Base-by-base conservation (phyloP, 345 rosid genomes). In the Isatis tinctoria region DNA sequence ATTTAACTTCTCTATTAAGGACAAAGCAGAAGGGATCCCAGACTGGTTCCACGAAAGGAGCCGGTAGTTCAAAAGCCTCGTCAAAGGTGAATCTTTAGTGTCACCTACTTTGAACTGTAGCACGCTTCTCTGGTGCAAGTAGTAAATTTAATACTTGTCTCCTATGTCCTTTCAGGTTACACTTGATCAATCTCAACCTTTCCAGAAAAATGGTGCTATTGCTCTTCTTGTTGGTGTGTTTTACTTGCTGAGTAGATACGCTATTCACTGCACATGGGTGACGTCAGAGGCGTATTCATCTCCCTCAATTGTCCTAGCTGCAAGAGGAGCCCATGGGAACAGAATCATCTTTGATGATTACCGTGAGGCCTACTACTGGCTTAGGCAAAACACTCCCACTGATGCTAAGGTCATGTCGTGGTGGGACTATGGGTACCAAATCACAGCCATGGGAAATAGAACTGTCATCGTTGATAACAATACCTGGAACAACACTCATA, bases 361-460 rank as follows among this genome's bases (percentile, higher is more conserved):
- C 73, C 99, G 97, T n/a, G 99, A 95, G 78, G 97, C 99, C 20
- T 95, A 95, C 83, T 95, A 84, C 81, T 95, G 99, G 99, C 97
- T 92, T 75, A 90, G 92, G 36, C 98, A 92, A 77, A 95, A 95
- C 76, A 95, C 99, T 67, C 97, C 99, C 45, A 83, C 81, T 14
- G 96, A 95, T 85, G 99, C 99, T 45, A 95, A 95, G 83, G 84
- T 95, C 80, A 95, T 95, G 99, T 95, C 99, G 20, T 92, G 99
- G 99, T 95, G 99, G 99, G 99, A 95, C 85, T 95, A 95, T 72
- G 98, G 98, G 69, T 91, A 94, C 83, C 98, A 94, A 74, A 94
- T 94, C 78, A 94, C 97, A 64, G 99, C 99, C 69, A 95, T 95
- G 99, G 99, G 97, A 77, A 95, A 95, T 78, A 90, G 98, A 88